Conservation (phyloP, 306 rosid genomes). For the Urtica urens region DNA sequence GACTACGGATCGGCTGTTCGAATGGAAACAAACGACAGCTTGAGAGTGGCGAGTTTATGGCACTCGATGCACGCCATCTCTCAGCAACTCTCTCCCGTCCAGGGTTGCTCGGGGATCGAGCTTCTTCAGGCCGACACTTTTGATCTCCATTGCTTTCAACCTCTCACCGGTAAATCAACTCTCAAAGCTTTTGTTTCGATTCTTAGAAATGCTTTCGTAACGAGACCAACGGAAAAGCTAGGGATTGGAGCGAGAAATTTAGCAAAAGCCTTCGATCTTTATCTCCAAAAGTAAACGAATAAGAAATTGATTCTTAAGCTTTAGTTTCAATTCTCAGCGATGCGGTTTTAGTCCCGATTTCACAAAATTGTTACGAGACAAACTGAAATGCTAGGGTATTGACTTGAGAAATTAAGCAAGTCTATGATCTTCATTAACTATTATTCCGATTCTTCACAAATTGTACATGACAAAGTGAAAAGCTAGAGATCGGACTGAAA, state of each 20-base stretch:
- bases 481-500: too few relatives aligned
- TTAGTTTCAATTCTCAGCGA: too few relatives aligned
- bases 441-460: too few relatives aligned
- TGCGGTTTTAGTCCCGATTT: too few relatives aligned
- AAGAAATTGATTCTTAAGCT: too few relatives aligned
- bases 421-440: too few relatives aligned
- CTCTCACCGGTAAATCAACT: slow-evolving; percentile 59
- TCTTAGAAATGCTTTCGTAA: neutral
- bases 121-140: slow-evolving; percentile 73
- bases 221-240: neutral
- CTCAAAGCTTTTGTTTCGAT: neutral
- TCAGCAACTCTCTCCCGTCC: slow-evolving; percentile 71
- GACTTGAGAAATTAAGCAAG: too few relatives aligned
- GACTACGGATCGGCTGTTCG: slow-evolving; percentile 80
- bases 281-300: too few relatives aligned
- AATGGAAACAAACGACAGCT: slow-evolving; percentile 90
- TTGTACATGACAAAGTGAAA: too few relatives aligned
- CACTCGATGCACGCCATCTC: slow-evolving; percentile 98
- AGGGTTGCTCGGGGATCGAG: slow-evolving; percentile 72
- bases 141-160: slow-evolving; percentile 91
- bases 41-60: slow-evolving; percentile 95
- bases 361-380: too few relatives aligned
- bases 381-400: too few relatives aligned
- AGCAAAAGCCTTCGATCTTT: neutral
- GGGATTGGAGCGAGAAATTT: neutral